Percentiles rank a stretch among this genome's conserved stretches.
These are phyloP conservation scores for Diaporthe capsici DNA, from an alignment of 2,329 filamentous ascomycete genomes.

Conservation along the genomic window DNA sequence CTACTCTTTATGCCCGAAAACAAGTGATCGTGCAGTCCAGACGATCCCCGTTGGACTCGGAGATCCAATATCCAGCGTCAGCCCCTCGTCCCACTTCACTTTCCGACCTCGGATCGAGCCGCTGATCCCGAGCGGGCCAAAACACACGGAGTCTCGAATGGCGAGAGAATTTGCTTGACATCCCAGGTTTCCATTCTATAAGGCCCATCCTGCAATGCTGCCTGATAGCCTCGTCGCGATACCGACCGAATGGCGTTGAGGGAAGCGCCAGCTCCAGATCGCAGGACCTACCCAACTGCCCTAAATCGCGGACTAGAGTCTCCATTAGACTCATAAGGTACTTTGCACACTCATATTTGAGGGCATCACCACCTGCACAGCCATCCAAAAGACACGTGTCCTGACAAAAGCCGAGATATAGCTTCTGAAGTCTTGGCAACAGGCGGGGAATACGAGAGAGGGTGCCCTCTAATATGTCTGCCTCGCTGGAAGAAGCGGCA, in stretches of 20 bases:
- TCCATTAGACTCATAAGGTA: background rate
- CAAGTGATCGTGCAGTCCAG: accelerated
- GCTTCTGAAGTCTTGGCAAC: background rate
- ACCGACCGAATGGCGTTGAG: background rate
- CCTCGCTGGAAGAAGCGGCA: background rate
- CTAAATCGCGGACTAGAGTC: background rate
- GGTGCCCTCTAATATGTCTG: background rate
- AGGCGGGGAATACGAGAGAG: background rate
- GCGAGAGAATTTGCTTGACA: too few relatives aligned
- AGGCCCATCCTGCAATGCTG: background rate
- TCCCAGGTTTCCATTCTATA: background rate
- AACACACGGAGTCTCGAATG: background rate
- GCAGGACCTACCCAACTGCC: background rate
- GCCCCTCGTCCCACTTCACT: too few relatives aligned
- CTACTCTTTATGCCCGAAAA: background rate
- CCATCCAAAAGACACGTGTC: background rate
- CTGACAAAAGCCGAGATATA: background rate
- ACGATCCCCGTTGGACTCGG: background rate
- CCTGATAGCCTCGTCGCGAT: background rate
- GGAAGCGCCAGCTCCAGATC: background rate
- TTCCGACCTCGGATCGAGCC: background rate
- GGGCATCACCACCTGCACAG: background rate
- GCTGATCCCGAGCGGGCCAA: background rate
- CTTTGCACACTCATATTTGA: background rate
- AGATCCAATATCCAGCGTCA: background rate